Evolutionary conservation across 169 alveolate species (phyloP).

Genomic region (Eimeria necatrix): DNA sequence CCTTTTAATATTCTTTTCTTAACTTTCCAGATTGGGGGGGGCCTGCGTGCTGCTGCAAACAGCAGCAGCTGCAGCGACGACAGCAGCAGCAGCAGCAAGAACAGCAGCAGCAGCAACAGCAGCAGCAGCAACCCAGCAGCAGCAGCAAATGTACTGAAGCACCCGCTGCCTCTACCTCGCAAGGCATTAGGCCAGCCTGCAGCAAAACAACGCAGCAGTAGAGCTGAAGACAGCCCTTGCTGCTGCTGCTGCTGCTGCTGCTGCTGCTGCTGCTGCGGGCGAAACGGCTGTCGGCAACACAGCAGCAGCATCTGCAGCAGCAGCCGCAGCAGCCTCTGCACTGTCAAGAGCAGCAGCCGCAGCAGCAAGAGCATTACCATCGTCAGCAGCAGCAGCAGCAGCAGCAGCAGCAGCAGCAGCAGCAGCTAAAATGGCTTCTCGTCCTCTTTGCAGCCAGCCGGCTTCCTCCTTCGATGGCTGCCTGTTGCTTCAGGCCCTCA

Average conservation of each 20-base stretch:
- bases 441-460: not conserved
- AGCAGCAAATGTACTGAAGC: not conserved
- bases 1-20: not conserved
- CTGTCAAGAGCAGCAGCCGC: not conserved
- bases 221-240: not conserved
- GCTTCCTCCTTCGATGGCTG: constrained; percentile 42
- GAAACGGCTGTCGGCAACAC: not conserved
- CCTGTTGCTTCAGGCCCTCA: constrained; percentile 35
- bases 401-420: constrained; percentile 53
- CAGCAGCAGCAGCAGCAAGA: not conserved
- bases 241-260: not conserved
- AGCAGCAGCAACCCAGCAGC: not conserved
- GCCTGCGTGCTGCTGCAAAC: not conserved
- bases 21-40: not conserved
- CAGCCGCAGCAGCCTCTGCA: not conserved
- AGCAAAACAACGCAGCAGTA: not conserved
- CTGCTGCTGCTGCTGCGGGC: constrained; percentile 9
- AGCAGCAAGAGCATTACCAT: constrained; percentile 2
- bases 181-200: not conserved
- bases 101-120: constrained; percentile 14
- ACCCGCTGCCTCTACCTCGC: not conserved
- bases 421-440: constrained; percentile 14
- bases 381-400: constrained; percentile 39
- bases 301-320: constrained; percentile 16
- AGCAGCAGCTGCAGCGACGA: constrained; percentile 10